A percentile compares a stretch with the other conserved stretches of the same genome.
Evolutionary conservation across 345 rosid species (phyloP).

Genomic region (Corymbia maculata): DNA sequence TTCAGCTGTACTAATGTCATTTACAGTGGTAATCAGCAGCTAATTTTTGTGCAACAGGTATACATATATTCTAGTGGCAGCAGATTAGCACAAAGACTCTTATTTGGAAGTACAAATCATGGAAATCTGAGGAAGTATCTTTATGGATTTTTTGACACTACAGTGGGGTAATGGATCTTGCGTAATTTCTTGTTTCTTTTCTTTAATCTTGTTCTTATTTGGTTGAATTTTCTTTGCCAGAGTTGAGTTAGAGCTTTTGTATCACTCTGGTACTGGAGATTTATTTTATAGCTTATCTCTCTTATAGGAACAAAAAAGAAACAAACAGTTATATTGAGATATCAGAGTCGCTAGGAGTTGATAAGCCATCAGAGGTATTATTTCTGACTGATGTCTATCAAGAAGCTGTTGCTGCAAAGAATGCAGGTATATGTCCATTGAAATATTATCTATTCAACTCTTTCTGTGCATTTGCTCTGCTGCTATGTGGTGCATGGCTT

Average conservation of each 20-base stretch:
- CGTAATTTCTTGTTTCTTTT: background rate
- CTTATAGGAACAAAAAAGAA: constrained; percentile 75
- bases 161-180: constrained; percentile 51
- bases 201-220: background rate
- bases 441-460: background rate
- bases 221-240: background rate
- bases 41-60: constrained; percentile 32
- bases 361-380: constrained; percentile 68
- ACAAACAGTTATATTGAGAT: constrained; percentile 67
- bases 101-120: constrained; percentile 67
- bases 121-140: constrained; percentile 85
- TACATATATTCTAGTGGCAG: constrained; percentile 97
- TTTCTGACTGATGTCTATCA: constrained; percentile 76
- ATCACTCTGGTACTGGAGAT: background rate
- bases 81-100: constrained; percentile 84
- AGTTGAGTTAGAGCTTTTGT: background rate
- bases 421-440: constrained; percentile 44
- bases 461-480: background rate
- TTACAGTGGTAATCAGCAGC: background rate
- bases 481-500: background rate
- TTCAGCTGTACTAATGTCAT: background rate
- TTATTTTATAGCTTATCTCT: background rate
- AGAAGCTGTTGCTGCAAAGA: constrained; percentile 88
- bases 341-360: constrained; percentile 64
- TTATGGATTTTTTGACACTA: constrained; percentile 75